Conservation (phyloP, 2,329 filamentous ascomycete species). For the Macroventuria anomochaeta region DNA sequence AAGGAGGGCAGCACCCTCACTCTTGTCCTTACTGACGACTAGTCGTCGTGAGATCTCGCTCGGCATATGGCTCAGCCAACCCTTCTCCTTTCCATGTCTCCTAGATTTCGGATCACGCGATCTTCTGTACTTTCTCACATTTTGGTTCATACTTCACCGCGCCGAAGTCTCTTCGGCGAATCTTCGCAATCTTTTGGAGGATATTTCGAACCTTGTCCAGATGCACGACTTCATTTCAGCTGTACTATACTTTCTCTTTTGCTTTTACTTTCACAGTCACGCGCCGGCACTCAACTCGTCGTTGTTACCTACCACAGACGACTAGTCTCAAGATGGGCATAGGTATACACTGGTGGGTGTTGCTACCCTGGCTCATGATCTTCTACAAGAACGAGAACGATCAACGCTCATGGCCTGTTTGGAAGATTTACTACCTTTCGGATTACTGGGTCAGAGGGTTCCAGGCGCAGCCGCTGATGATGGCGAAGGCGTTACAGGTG, state of each 20-base stretch:
- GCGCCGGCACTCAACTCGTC: too few relatives aligned
- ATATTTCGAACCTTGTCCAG: not conserved
- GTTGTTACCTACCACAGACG: not conserved
- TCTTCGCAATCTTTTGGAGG: constrained; percentile 30
- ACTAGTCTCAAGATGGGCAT: not conserved
- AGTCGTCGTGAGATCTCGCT: not conserved
- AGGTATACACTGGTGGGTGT: not conserved
- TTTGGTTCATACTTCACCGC: constrained; percentile 34
- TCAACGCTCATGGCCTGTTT: not conserved
- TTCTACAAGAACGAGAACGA: not conserved
- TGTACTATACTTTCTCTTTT: constrained; percentile 1
- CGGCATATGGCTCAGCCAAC: not conserved
- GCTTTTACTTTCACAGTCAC: not conserved
- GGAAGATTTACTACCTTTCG: constrained; percentile 3
- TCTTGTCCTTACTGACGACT: constrained; percentile 39
- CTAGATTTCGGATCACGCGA: constrained; percentile 12
- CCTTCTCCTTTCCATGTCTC: constrained; percentile 2
- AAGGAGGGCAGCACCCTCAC: constrained; percentile 33
- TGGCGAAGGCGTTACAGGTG: not conserved
- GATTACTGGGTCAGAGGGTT: not conserved
- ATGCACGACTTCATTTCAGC: not conserved
- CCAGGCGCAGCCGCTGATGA: not conserved
- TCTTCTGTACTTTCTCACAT: constrained; percentile 9
- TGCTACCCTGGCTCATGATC: not conserved
- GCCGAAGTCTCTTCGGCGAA: constrained; percentile 19